Conservation (phyloP, 2,329 filamentous ascomycete genomes). For the Aspergillus costaricaensis region DNA sequence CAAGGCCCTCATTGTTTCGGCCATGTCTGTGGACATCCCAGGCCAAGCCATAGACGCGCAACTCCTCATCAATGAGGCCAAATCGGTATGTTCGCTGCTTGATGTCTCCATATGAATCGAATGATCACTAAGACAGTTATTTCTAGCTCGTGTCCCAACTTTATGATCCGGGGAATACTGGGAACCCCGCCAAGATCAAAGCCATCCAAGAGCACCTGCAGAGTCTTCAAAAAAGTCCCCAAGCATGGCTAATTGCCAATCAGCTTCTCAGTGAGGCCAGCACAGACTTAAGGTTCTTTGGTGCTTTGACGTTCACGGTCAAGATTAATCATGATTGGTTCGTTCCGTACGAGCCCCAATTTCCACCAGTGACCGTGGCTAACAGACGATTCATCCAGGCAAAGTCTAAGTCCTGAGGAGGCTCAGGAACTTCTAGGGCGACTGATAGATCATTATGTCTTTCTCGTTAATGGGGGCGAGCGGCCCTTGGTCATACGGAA, state of each 20-base stretch:
- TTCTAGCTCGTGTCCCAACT: conserved; percentile 43
- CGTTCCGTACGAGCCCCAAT: conserved; percentile 22
- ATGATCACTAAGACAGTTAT: conserved; percentile 11
- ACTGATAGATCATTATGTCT: conserved; percentile 46
- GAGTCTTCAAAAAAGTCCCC: conserved; percentile 71
- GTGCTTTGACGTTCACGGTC: conserved; percentile 86
- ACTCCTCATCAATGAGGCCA: conserved; percentile 32
- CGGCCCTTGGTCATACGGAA: conserved; percentile 49
- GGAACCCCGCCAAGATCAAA: conserved; percentile 45
- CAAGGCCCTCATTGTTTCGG: conserved; percentile 23
- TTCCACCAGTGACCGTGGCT: not conserved
- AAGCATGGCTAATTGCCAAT: conserved; percentile 85
- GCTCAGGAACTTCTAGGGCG: conserved; percentile 40
- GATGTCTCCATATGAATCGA: not conserved
- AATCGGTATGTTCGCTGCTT: conserved; percentile 24
- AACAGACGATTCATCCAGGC: conserved; percentile 27
- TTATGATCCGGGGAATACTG: conserved; percentile 48
- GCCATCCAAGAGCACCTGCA: conserved; percentile 74
- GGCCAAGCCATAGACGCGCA: conserved; percentile 28
- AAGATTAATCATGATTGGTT: conserved; percentile 92
- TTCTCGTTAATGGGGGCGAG: conserved; percentile 43
- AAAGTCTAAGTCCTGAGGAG: conserved; percentile 38
- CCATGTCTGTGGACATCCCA: conserved; percentile 29
- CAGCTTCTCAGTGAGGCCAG: conserved; percentile 69
- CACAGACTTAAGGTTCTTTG: conserved; percentile 84